Conservation (phyloP, 129 eudicot genomes). For the Chrysanthemum seticuspe region DNA sequence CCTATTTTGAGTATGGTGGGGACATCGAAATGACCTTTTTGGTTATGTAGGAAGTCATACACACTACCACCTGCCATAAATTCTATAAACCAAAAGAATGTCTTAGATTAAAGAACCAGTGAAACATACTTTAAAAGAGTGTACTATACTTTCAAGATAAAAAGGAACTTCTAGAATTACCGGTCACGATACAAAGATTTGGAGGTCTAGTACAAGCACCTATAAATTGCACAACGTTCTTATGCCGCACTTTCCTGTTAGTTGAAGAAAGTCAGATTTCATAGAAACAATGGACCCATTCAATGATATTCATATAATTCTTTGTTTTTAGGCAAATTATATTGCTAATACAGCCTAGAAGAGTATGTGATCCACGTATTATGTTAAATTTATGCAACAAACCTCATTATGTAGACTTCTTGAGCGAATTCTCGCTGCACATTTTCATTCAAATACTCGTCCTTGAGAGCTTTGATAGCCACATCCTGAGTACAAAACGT, state of each 20-base stretch:
- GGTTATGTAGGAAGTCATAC: constrained; percentile 74
- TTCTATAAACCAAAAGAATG: constrained; percentile 43
- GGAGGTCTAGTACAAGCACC: constrained; percentile 96
- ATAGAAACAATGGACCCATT: constrained; percentile 17
- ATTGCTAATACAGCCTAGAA: neutral
- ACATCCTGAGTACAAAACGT: constrained; percentile 73
- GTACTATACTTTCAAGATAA: neutral
- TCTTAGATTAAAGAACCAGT: neutral
- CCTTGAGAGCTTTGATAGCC: constrained; percentile 80
- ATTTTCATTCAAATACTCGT: constrained; percentile 57
- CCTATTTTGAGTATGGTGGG: constrained; percentile 70
- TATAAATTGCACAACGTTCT: constrained; percentile 82
- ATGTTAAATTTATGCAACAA: constrained; percentile 18
- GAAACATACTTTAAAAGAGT: constrained; percentile 4
- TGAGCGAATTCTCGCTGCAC: constrained; percentile 74
- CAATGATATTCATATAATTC: neutral
- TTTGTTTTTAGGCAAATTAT: neutral
- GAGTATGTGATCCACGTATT: neutral
- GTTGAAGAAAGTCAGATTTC: constrained; percentile 21
- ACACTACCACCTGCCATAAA: constrained; percentile 91
- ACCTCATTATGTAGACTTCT: constrained; percentile 90
- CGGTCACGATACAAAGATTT: constrained; percentile 77
- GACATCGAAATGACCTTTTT: constrained; percentile 58
- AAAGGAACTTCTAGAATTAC: constrained; percentile 36
- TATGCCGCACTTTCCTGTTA: constrained; percentile 81